phyloP scores from a whole-genome alignment of 1,139 yeast species.

The Magnusiomyces paraingens region DNA sequence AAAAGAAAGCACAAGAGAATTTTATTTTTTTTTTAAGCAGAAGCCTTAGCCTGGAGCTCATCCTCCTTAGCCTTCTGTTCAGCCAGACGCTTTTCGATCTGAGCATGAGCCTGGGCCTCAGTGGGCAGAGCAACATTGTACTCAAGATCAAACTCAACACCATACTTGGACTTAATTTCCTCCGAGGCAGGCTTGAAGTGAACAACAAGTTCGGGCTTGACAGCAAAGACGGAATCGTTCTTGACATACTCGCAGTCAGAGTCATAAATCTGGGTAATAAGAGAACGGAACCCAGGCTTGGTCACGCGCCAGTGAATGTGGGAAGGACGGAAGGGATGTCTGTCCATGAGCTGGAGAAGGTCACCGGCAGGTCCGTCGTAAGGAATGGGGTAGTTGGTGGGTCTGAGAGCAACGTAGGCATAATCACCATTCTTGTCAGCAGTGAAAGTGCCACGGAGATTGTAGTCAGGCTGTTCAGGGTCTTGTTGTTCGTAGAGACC shows the following conservation, averaged over 20 bases:
- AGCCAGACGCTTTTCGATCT: slow-evolving; percentile 7
- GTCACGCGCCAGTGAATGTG: slow-evolving; percentile 36
- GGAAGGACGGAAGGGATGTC: slow-evolving; percentile 38
- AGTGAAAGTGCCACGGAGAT: slow-evolving; percentile 33
- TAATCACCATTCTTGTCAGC: slow-evolving; percentile 33
- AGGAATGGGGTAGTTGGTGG: slow-evolving; percentile 39
- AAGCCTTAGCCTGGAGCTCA: not conserved
- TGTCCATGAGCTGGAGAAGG: slow-evolving; percentile 31
- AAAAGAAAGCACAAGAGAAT: not conserved
- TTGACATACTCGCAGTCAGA: slow-evolving; percentile 27
- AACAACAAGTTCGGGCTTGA: slow-evolving; percentile 32
- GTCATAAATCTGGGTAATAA: slow-evolving; percentile 33
- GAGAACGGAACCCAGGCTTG: slow-evolving; percentile 28
- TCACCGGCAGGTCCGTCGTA: slow-evolving; percentile 40
- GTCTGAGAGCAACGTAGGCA: slow-evolving; percentile 31
- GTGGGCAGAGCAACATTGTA: slow-evolving; percentile 12
- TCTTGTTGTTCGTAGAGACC: slow-evolving; percentile 39
- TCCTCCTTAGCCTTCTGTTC: slow-evolving; percentile 6
- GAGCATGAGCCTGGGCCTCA: slow-evolving; percentile 7
- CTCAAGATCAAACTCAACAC: slow-evolving; percentile 5
- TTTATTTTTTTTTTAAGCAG: not conserved
- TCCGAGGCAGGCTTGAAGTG: slow-evolving; percentile 21
- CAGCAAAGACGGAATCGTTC: slow-evolving; percentile 34
- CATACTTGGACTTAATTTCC: not conserved
- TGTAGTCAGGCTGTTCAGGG: slow-evolving; percentile 33